Conservation (phyloP, 1,139 yeast genomes). For the Protomyces macrosporus region DNA sequence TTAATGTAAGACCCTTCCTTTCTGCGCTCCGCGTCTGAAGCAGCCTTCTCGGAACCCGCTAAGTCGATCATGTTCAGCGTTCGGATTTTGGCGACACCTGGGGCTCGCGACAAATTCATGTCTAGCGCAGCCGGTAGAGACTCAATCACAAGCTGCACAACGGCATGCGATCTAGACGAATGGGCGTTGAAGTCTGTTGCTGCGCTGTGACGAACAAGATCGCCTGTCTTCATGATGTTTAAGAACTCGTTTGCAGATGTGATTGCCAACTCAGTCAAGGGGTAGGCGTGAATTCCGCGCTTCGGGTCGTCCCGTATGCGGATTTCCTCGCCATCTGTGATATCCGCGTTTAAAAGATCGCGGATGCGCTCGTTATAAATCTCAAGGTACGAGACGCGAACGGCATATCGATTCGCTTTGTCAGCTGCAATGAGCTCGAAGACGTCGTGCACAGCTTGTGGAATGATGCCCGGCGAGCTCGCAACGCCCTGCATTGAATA, state of each 20-base stretch:
- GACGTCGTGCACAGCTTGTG: conserved; percentile 63
- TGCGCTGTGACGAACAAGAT: conserved; percentile 68
- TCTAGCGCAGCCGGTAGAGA: conserved; percentile 37
- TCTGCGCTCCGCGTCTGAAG: conserved; percentile 71
- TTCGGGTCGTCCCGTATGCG: conserved; percentile 69
- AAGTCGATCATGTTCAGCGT: conserved; percentile 83
- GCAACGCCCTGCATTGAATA: conserved; percentile 77
- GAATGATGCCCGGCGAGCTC: conserved; percentile 70
- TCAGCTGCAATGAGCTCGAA: conserved; percentile 48
- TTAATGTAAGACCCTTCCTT: conserved; percentile 91
- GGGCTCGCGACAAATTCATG: background rate
- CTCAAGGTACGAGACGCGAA: conserved; percentile 70
- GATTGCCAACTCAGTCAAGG: conserved; percentile 60
- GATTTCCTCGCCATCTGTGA: conserved; percentile 45
- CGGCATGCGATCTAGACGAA: conserved; percentile 87
- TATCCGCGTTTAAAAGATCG: conserved; percentile 52
- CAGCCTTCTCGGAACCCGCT: conserved; percentile 92
- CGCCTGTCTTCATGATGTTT: conserved; percentile 60
- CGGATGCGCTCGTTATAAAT: conserved; percentile 81
- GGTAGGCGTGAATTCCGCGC: conserved; percentile 72
- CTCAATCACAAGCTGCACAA: conserved; percentile 62
- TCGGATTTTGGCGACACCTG: conserved; percentile 42
- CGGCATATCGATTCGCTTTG: conserved; percentile 40
- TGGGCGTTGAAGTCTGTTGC: conserved; percentile 80
- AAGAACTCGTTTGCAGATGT: conserved; percentile 55